A percentile compares a stretch with the other conserved stretches of the same genome.
These are phyloP conservation scores for Sclerotinia subarctica DNA, from an alignment of 2,329 filamentous ascomycete species.

Conservation along the genomic window DNA sequence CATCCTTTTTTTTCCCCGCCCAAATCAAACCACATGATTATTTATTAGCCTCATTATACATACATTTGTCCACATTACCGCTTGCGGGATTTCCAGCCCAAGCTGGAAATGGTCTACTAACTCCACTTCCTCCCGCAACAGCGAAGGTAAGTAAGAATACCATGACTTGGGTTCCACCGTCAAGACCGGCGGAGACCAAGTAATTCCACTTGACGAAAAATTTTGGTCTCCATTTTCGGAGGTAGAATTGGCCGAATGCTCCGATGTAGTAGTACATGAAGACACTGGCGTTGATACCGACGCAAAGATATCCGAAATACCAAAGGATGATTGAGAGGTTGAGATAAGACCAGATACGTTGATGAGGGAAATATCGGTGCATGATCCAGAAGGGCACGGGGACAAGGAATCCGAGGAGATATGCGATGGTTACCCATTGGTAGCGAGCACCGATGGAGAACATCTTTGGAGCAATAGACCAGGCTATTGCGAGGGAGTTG, in stretches of 20 bases:
- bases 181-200: conserved; percentile 67
- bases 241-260: conserved; percentile 64
- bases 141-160: conserved; percentile 70
- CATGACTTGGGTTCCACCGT: conserved; percentile 63
- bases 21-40: not conserved
- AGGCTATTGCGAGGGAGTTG: conserved; percentile 68
- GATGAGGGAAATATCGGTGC: conserved; percentile 54
- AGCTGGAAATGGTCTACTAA: conserved; percentile 31
- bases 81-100: conserved; percentile 26
- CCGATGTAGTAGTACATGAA: conserved; percentile 67
- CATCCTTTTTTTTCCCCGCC: not conserved
- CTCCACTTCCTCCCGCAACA: conserved; percentile 37
- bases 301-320: conserved; percentile 59
- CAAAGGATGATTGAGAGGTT: conserved; percentile 67
- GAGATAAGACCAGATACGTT: conserved; percentile 61
- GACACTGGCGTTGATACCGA: conserved; percentile 68
- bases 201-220: conserved; percentile 82
- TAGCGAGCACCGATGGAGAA: conserved; percentile 64
- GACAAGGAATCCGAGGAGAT: conserved; percentile 63
- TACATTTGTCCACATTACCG: conserved; percentile 29
- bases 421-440: conserved; percentile 65
- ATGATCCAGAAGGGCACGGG: conserved; percentile 57
- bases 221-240: conserved; percentile 50
- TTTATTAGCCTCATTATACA: conserved; percentile 27
- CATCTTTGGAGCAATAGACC: conserved; percentile 70